Evolutionary conservation across 768 basidiomycete genomes (phyloP).

Genomic region (Trametes gibbosa): DNA sequence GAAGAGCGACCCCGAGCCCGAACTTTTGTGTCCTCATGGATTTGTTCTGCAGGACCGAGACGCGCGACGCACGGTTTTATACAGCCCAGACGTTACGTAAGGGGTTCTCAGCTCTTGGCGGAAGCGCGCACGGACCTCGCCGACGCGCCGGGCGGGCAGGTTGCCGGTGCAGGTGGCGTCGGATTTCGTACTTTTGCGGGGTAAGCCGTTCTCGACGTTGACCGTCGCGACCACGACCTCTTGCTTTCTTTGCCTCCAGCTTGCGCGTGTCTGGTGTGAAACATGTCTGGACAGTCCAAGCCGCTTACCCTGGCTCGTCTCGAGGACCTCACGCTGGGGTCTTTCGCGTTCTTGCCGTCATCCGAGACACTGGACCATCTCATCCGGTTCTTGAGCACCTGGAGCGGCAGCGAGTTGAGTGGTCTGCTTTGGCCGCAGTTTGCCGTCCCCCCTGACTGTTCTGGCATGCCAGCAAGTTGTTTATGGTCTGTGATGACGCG

Average conservation of each 20-base stretch:
- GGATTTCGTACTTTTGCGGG: neutral
- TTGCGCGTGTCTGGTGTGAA: neutral
- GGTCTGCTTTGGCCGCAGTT: neutral
- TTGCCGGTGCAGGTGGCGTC: neutral
- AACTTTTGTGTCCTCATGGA: slow-evolving; percentile 86
- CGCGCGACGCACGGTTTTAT: slow-evolving; percentile 24
- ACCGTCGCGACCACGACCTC: neutral
- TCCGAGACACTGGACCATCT: slow-evolving; percentile 71
- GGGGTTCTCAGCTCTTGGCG: too few species aligned
- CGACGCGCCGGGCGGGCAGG: slow-evolving; percentile 1
- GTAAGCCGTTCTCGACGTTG: neutral
- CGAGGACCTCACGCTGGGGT: slow-evolving; percentile 65
- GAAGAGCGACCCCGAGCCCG: slow-evolving; percentile 78
- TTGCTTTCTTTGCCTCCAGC: neutral
- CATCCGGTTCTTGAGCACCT: slow-evolving; percentile 73
- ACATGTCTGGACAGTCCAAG: slow-evolving; percentile 53
- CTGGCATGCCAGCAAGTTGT: slow-evolving; percentile 57
- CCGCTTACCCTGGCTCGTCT: slow-evolving; percentile 47
- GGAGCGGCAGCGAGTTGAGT: slow-evolving; percentile 81
- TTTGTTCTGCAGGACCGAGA: slow-evolving; percentile 57
- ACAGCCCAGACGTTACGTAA: slow-evolving; percentile 41
- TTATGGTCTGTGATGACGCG: slow-evolving; percentile 49
- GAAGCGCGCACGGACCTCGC: slow-evolving; percentile 23
- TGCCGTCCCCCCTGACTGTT: neutral
- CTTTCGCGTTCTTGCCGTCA: slow-evolving; percentile 54